These are phyloP conservation scores for Reutealis trisperma DNA, from an alignment of 345 rosid species.

Conservation along the genomic window DNA sequence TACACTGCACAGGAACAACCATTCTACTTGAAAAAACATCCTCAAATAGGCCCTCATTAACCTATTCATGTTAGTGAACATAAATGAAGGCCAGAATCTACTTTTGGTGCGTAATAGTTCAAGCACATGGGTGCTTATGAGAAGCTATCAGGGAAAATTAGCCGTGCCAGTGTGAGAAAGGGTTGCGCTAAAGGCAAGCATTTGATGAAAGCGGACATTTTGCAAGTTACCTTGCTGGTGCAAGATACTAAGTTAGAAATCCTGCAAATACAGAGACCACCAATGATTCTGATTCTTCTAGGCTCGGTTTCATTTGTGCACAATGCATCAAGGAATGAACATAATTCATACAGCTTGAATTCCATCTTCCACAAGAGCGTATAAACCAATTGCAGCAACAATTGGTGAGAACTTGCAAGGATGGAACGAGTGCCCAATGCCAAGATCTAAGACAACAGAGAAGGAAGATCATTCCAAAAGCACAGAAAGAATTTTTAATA, in stretches of 20 bases:
- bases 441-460: conserved; percentile 3
- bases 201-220: not conserved
- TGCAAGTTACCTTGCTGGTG: not conserved
- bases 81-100: not conserved
- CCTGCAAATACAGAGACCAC: not conserved
- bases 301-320: not conserved
- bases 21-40: not conserved
- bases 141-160: not conserved
- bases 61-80: not conserved
- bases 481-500: not conserved
- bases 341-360: not conserved
- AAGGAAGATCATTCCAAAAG: not conserved
- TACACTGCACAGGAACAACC: not conserved
- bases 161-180: not conserved
- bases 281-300: not conserved
- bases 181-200: not conserved
- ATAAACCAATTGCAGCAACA: not conserved
- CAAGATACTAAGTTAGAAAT: not conserved
- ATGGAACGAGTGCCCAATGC: no score
- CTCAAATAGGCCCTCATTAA: not conserved
- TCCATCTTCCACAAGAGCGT: not conserved
- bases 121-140: not conserved
- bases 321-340: not conserved
- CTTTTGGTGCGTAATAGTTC: not conserved
- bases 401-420: not conserved